Evolutionary conservation across 2,329 filamentous ascomycete species (phyloP), one percentile per base, ranked within the genome.

Genomic region (Periconia sp.): DNA sequence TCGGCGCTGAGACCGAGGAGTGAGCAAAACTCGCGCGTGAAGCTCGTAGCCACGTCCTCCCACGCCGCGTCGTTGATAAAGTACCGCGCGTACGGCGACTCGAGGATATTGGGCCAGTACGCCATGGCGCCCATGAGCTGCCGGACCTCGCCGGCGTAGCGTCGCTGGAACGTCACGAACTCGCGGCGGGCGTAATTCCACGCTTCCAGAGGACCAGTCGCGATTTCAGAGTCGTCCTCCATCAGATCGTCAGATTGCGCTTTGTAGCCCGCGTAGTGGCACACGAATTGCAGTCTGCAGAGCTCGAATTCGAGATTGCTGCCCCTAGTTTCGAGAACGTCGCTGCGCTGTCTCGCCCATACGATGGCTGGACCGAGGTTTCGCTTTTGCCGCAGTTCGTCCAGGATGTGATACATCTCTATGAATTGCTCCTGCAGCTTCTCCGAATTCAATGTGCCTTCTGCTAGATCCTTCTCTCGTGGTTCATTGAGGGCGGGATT

Each of bases 291-390:
- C 17, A 97, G 80, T 60, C 91, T 89, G 75, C 88, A 91, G 2
- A 99, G 85, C 68, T 99, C 93, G 59, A 97, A 99, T 71, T 97
- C 93, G 2, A 99, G 83, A 63, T 96, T 96, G 66, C 91, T 96
- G 2, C 92, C 93, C 45, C 91, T 84, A 3, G 84, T 82, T 66
- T 96, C 91, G 2, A 99, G 81, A 23, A 86, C 80, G 6, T 76
- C 73, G 54, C 86, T 87, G 65, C 97, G 88, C 23, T 81, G 70
- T 37, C 86, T 81, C 0, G 94, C 91, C 94, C 94, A 99, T 50
- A 84, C 77, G 20, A 99, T 97, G 1, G 94, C 94, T 0, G 92
- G 91, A 0, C 83, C 74, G 1, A 97, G 82, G 63, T 97, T 90
- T 47, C 82, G 83, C 23, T 83, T 74, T 23, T 85, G 78, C 61